Evolutionary conservation across 2,329 filamentous ascomycete genomes (phyloP).

Genomic region (Davidsoniella virescens): DNA sequence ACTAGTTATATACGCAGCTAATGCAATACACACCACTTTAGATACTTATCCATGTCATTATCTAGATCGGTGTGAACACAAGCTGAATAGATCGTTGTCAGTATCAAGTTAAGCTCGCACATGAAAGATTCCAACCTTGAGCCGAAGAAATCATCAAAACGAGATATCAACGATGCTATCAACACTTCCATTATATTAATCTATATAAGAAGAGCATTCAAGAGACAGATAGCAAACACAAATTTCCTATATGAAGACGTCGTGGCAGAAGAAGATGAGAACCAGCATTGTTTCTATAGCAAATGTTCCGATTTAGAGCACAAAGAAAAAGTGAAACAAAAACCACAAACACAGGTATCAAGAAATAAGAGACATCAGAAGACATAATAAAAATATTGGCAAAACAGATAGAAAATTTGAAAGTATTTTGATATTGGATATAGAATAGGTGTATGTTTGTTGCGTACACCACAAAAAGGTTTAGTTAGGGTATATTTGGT

Average conservation of each 20-base stretch:
- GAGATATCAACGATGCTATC: neutral
- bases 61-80: too few species aligned
- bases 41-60: too few species aligned
- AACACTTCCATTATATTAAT: too few species aligned
- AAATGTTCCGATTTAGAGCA: neutral
- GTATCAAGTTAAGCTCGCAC: too few species aligned
- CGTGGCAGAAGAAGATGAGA: neutral
- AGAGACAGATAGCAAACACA: neutral
- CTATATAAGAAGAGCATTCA: neutral
- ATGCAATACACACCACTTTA: too few species aligned
- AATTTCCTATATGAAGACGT: neutral
- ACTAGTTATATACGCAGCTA: neutral
- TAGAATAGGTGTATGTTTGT: neutral
- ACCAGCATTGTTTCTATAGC: neutral
- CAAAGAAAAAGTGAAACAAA: neutral
- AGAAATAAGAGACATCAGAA: neutral
- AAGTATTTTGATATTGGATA: neutral
- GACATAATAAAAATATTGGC: neutral
- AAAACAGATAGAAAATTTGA: neutral
- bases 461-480: neutral
- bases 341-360: neutral
- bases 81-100: too few species aligned
- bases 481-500: too few species aligned
- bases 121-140: neutral
- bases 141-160: slow-evolving; percentile 3